A percentile compares a stretch with the other conserved stretches of the same genome.
Evolutionary conservation across 2,329 filamentous ascomycete genomes (phyloP).

Genomic region (Achaetomium macrosporum): DNA sequence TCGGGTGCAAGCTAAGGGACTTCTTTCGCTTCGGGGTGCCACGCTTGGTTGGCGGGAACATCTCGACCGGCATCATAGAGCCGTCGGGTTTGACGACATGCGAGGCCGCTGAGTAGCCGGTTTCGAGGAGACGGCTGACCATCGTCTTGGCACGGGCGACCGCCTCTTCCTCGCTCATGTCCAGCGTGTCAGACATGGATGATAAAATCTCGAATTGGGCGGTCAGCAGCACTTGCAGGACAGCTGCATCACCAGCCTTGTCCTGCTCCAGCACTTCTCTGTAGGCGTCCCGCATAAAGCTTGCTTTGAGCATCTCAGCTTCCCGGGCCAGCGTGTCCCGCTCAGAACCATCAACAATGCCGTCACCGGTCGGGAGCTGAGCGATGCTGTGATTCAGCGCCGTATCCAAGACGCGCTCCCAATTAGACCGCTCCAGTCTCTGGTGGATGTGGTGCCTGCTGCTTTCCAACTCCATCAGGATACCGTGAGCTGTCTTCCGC

Average conservation of each 20-base stretch:
- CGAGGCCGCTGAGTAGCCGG: slow-evolving; percentile 66
- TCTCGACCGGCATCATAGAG: slow-evolving; percentile 52
- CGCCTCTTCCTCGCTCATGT: slow-evolving; percentile 78
- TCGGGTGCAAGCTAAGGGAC: slow-evolving; percentile 36
- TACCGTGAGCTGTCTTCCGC: slow-evolving; percentile 82
- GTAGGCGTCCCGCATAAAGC: slow-evolving; percentile 74
- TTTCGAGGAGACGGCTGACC: slow-evolving; percentile 70
- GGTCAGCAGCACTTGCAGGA: slow-evolving; percentile 76
- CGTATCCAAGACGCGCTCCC: slow-evolving; percentile 82
- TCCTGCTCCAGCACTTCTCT: slow-evolving; percentile 77
- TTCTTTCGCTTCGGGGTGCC: slow-evolving; percentile 75
- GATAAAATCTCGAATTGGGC: slow-evolving; percentile 90
- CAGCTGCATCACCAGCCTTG: slow-evolving; percentile 67
- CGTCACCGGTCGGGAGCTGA: slow-evolving; percentile 69
- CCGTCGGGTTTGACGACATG: slow-evolving; percentile 91
- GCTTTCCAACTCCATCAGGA: slow-evolving; percentile 80
- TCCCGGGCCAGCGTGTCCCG: slow-evolving; percentile 69
- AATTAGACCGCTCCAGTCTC: slow-evolving; percentile 70
- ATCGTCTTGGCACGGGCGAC: slow-evolving; percentile 71
- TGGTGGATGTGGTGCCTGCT: slow-evolving; percentile 90
- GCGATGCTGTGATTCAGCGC: slow-evolving; percentile 79
- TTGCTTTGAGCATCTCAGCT: slow-evolving; percentile 76
- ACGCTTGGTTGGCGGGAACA: slow-evolving; percentile 62
- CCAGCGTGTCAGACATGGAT: slow-evolving; percentile 73
- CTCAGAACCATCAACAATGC: slow-evolving; percentile 58